These are phyloP conservation scores for Russula foetens DNA, from an alignment of 768 basidiomycete genomes.

Conservation along the genomic window DNA sequence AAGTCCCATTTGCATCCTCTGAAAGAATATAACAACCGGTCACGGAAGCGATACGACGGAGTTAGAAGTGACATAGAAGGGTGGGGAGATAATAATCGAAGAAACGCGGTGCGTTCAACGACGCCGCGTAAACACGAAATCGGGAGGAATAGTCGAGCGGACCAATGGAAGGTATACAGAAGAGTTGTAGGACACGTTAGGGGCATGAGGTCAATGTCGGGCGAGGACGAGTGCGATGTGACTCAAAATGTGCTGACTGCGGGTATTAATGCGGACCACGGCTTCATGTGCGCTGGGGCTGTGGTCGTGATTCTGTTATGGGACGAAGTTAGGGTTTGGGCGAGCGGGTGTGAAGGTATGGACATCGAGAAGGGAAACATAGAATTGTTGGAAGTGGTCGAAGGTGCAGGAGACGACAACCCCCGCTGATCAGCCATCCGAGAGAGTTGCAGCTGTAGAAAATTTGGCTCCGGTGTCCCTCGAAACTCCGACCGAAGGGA, in stretches of 20 bases:
- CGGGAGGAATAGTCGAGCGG: not conserved
- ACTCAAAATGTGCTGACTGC: constrained; percentile 12
- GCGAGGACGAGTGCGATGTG: not conserved
- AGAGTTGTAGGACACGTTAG: not conserved
- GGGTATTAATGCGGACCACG: constrained; percentile 6
- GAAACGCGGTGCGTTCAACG: not conserved
- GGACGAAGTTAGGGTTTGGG: not conserved
- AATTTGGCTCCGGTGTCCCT: constrained; percentile 12
- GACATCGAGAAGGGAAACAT: not conserved
- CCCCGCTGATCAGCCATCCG: not conserved
- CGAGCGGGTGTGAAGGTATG: not conserved
- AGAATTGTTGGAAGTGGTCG: not conserved
- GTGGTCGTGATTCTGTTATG: constrained; percentile 5
- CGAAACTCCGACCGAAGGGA: constrained; percentile 2
- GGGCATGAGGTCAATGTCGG: not conserved
- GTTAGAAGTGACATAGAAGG: not conserved
- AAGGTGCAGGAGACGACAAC: not conserved
- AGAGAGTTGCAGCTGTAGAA: constrained; percentile 12
- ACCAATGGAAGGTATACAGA: not conserved
- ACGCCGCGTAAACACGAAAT: not conserved
- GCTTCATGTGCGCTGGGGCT: constrained; percentile 6
- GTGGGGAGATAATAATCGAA: not conserved
- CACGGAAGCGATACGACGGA: not conserved
- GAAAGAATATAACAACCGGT: not conserved
- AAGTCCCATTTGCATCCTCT: not conserved